Evolutionary conservation across 352 stramenopile genomes (phyloP).

Genomic region (Aphanomyces invadans): DNA sequence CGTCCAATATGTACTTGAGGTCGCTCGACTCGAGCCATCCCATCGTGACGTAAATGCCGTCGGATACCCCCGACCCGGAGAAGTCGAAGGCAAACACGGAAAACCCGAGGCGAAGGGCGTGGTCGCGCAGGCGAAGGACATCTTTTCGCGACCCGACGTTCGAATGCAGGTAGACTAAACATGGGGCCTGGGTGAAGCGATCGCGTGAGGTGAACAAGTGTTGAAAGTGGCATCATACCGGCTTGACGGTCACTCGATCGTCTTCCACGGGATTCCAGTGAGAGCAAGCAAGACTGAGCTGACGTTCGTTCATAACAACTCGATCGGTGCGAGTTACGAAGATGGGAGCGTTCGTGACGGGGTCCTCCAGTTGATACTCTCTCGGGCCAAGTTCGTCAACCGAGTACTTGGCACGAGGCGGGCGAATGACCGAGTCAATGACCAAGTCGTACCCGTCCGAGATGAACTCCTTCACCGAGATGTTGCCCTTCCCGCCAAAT

Average conservation of each 20-base stretch:
- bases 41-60: conserved; percentile 81
- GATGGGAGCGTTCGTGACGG: conserved; percentile 17
- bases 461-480: conserved; percentile 66
- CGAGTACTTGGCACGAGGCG: conserved; percentile 49
- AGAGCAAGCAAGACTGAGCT: conserved; percentile 54
- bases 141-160: conserved; percentile 73
- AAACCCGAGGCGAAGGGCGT: conserved; percentile 55
- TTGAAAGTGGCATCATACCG: conserved; percentile 2
- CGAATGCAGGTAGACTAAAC: conserved; percentile 75
- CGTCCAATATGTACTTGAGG: conserved; percentile 58
- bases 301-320: conserved; percentile 59
- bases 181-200: conserved; percentile 31
- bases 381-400: conserved; percentile 40
- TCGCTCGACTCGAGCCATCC: conserved; percentile 77
- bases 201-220: background rate
- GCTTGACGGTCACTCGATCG: conserved; percentile 9
- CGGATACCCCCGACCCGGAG: conserved; percentile 62
- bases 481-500: conserved; percentile 49
- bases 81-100: conserved; percentile 79
- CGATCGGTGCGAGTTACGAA: conserved; percentile 46
- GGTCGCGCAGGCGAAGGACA: conserved; percentile 51
- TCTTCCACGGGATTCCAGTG: conserved; percentile 59
- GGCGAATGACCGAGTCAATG: conserved; percentile 66
- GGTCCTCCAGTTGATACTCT: conserved; percentile 35
- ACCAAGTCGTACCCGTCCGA: conserved; percentile 68